Evolutionary conservation across 805 yeast genomes (phyloP).

Genomic region (Millerozyma acaciae): DNA sequence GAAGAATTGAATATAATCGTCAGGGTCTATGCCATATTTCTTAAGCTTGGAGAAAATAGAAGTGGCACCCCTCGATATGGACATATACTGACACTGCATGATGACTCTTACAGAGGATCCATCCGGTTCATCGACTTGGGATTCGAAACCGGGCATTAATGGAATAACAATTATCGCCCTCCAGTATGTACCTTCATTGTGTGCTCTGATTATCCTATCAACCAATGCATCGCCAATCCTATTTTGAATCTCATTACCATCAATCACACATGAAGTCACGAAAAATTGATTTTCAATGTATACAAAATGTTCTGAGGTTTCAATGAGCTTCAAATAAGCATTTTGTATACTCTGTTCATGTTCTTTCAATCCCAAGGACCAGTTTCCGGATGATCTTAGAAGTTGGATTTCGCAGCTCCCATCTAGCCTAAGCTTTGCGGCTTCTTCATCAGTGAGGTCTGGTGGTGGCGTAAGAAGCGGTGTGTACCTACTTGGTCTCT

Average conservation of each 20-base stretch:
- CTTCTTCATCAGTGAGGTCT: constrained; percentile 72
- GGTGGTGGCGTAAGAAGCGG: constrained; percentile 92
- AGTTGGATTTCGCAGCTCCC: constrained; percentile 94
- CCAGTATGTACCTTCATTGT: constrained; percentile 74
- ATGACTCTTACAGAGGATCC: constrained; percentile 94
- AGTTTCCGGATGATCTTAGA: constrained; percentile 80
- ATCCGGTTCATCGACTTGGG: constrained; percentile 88
- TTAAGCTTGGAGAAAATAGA: constrained; percentile 82
- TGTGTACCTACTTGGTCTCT: constrained; percentile 89
- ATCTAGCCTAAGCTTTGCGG: constrained; percentile 52
- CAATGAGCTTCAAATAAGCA: constrained; percentile 87
- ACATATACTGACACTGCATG: constrained; percentile 93
- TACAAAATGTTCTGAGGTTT: constrained; percentile 86
- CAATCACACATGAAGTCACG: constrained; percentile 81
- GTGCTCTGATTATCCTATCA: constrained; percentile 91
- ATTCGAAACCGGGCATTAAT: constrained; percentile 94
- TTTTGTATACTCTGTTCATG: constrained; percentile 88
- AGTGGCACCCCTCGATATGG: constrained; percentile 84
- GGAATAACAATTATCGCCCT: constrained; percentile 90
- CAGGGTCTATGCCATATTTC: constrained; percentile 79
- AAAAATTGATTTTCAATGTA: constrained; percentile 96
- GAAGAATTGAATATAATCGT: constrained; percentile 85
- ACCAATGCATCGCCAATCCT: constrained; percentile 95
- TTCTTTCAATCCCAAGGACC: constrained; percentile 89
- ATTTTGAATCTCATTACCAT: constrained; percentile 80